Evolutionary conservation across 163 green algal genomes (phyloP).

Genomic region (Botryococcus braunii): DNA sequence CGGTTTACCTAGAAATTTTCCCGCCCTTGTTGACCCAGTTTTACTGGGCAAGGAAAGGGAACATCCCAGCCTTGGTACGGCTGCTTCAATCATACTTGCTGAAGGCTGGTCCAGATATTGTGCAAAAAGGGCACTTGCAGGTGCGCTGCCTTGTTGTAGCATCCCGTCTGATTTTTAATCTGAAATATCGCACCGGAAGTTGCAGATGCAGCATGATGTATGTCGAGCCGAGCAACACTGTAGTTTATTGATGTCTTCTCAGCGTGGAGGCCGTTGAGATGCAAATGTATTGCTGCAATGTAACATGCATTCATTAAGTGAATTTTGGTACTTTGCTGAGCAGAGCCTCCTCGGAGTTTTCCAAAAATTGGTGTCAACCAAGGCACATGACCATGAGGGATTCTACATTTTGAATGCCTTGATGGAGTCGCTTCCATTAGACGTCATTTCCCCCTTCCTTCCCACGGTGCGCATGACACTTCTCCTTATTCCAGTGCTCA

Average conservation of each 20-base stretch:
- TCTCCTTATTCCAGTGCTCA: background rate
- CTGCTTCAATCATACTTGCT: constrained; percentile 86
- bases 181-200: too few species aligned
- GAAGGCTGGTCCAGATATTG: constrained; percentile 60
- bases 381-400: constrained; percentile 78
- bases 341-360: constrained; percentile 66
- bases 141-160: too few species aligned
- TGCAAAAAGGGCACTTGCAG: constrained; percentile 54
- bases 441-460: constrained; percentile 48
- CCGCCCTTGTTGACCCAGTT: constrained; percentile 71
- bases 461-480: constrained; percentile 31
- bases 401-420: constrained; percentile 83
- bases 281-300: too few species aligned
- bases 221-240: too few species aligned
- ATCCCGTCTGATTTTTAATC: too few species aligned
- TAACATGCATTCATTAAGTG: too few species aligned
- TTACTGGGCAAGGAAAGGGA: constrained; percentile 87
- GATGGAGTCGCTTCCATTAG: constrained; percentile 47
- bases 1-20: constrained; percentile 74
- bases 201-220: too few species aligned
- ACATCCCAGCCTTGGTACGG: constrained; percentile 85
- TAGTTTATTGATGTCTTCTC: too few species aligned
- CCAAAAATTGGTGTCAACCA: constrained; percentile 83
- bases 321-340: too few species aligned
- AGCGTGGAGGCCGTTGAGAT: too few species aligned